Evolutionary conservation across 1,284 basidiomycete genomes (phyloP).

Genomic region (Malassezia brasiliensis): DNA sequence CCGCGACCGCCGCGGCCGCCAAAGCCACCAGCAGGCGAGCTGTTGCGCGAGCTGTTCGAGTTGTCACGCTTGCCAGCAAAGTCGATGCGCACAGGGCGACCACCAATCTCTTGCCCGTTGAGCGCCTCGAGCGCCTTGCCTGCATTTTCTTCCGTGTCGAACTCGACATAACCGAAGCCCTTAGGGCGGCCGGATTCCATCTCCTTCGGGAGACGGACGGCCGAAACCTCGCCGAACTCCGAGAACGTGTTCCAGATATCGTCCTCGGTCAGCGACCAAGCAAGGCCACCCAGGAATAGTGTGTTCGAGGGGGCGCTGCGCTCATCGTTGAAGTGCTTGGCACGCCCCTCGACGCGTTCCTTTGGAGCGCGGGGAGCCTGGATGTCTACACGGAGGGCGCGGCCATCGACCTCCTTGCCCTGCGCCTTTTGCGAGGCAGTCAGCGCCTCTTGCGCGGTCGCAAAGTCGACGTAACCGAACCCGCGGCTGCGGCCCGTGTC

Average conservation of each 20-base stretch:
- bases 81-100: conserved; percentile 73
- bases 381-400: conserved; percentile 75
- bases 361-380: conserved; percentile 57
- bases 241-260: conserved; percentile 82
- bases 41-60: conserved; percentile 55
- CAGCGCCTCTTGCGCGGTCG: conserved; percentile 51
- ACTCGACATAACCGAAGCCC: conserved; percentile 96
- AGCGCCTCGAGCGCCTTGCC: conserved; percentile 66
- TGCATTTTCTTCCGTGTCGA: conserved; percentile 68
- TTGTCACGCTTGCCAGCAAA: conserved; percentile 58
- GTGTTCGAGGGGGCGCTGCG: conserved; percentile 61
- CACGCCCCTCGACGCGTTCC: conserved; percentile 61
- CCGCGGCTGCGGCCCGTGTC: conserved; percentile 53
- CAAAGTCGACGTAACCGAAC: conserved; percentile 94
- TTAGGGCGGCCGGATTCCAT: conserved; percentile 81
- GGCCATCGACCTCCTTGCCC: conserved; percentile 77
- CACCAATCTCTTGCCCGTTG: conserved; percentile 69
- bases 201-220: conserved; percentile 84
- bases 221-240: conserved; percentile 78
- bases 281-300: conserved; percentile 84
- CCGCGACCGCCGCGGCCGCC: conserved; percentile 50
- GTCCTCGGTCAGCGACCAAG: conserved; percentile 73
- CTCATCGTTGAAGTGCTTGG: conserved; percentile 59
- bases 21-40: conserved; percentile 51
- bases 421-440: conserved; percentile 64